Base-by-base conservation (phyloP, 23 red algal species). In the Gracilaria domingensis region DNA sequence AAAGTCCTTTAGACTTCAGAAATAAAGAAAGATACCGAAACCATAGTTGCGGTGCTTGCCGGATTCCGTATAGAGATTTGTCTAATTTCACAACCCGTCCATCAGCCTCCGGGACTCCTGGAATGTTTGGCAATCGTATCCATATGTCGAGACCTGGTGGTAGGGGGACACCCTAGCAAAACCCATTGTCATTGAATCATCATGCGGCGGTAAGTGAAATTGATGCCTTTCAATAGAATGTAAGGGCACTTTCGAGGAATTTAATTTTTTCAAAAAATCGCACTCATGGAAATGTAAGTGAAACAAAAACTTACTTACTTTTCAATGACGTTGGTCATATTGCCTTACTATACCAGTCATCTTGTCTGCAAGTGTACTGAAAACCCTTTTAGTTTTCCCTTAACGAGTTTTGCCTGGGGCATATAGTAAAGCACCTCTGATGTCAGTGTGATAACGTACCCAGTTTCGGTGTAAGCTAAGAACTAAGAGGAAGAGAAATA, bases 31-130 rank as follows among this genome's bases (percentile, higher is more conserved):
- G 12, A 25, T 53, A 74, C 28, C 40, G 0, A 55, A 56, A 76
- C 0, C 39, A 88, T 8, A 75, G 65, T 44, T 64, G 50, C 13
- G 66, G 66, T 0, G 84, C 84, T 60, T 88, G 84, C 11, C 84
- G 65, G 11, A 88, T 64, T 58, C 66, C 66, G 28, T 75, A 88
- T 9, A 75, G 84, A 26, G 84, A 88, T 48, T 75, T 76, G 18
- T 8, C 28, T 0, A 88, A 51, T 72, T 88, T 75, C 32, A 77
- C 62, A 8, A 53, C 30, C 24, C 84, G 39, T 75, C 66, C 66
- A 56, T 28, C 14, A 3, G 42, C 66, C 25, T 48, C 44, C 13
- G 40, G 26, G 14, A 8, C 45, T 12, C 28, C 66, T 0, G 37
- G 18, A 17, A 75, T 59, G 17, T 20, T 50, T 32, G 84, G 42